These are phyloP conservation scores for Salix purpurea DNA, from an alignment of 345 rosid genomes.

Conservation along the genomic window DNA sequence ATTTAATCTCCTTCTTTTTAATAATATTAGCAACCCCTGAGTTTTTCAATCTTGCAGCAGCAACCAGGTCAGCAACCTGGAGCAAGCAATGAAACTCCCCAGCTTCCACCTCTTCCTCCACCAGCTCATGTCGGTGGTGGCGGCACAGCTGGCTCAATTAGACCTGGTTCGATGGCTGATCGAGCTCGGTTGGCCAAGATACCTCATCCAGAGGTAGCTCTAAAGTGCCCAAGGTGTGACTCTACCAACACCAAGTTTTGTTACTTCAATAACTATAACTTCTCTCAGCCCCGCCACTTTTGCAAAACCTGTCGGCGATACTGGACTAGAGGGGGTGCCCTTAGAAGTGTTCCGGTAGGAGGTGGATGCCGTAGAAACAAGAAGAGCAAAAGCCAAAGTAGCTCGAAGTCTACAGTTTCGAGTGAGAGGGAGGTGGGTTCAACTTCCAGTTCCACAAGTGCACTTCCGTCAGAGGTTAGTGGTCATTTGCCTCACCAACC, in stretches of 20 bases:
- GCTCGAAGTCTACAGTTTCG: constrained; percentile 35
- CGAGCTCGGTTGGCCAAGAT: constrained; percentile 61
- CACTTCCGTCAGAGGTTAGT: constrained; percentile 34
- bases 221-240: constrained; percentile 75
- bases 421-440: constrained; percentile 28
- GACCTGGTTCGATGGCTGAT: constrained; percentile 70
- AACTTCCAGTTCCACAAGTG: constrained; percentile 29
- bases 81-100: constrained; percentile 31
- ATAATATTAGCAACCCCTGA: constrained; percentile 8
- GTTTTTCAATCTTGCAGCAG: constrained; percentile 27
- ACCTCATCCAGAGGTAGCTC: constrained; percentile 51
- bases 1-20: constrained; percentile 23
- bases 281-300: constrained; percentile 74
- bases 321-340: constrained; percentile 78
- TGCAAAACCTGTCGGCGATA: constrained; percentile 81
- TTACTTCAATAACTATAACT: constrained; percentile 78
- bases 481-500: constrained; percentile 33
- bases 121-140: constrained; percentile 36
- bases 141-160: constrained; percentile 30
- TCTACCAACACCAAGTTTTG: constrained; percentile 80
- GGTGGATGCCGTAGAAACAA: constrained; percentile 73
- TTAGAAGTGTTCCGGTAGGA: constrained; percentile 72
- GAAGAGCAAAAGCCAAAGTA: constrained; percentile 44
- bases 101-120: constrained; percentile 45
- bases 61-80: constrained; percentile 30